A percentile compares a stretch with the other conserved stretches of the same genome.
phyloP scores from a whole-genome alignment of 2,329 filamentous ascomycete species.

The Aspergillus sergii region DNA sequence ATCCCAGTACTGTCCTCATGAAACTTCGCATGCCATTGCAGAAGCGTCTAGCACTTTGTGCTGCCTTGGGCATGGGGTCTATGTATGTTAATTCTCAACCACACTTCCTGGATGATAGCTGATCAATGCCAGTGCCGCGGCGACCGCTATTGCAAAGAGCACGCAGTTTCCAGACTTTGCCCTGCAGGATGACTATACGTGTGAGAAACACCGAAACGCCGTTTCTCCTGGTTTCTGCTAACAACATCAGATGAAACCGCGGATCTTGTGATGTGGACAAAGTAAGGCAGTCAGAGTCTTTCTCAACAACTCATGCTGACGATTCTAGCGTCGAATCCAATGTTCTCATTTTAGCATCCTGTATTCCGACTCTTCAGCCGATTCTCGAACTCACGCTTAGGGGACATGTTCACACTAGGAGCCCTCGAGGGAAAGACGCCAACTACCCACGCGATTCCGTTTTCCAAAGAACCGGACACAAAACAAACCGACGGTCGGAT shows the following conservation, averaged over 20 bases:
- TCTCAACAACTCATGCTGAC: neutral
- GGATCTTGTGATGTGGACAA: constrained; percentile 52
- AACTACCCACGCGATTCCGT: neutral
- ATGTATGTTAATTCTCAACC: constrained; percentile 23
- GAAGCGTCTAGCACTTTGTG: constrained; percentile 33
- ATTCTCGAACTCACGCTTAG: constrained; percentile 32
- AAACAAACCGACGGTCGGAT: constrained; percentile 6
- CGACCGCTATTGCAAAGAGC: constrained; percentile 37
- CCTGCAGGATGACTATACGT: constrained; percentile 30
- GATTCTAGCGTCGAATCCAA: constrained; percentile 32
- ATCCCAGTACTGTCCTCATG: constrained; percentile 35
- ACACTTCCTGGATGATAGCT: too few species aligned
- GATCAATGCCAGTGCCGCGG: constrained; percentile 29
- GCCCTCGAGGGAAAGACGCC: constrained; percentile 17
- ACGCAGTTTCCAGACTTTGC: constrained; percentile 31
- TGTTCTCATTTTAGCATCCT: constrained; percentile 37
- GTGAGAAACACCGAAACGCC: constrained; percentile 17
- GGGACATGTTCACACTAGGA: constrained; percentile 21
- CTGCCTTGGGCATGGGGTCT: constrained; percentile 33
- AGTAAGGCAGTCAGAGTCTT: constrained; percentile 27
- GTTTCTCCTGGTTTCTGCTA: neutral
- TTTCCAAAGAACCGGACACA: constrained; percentile 6
- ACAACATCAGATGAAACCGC: constrained; percentile 36
- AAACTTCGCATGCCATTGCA: constrained; percentile 34
- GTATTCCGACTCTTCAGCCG: constrained; percentile 39